These are phyloP conservation scores for Pholiota adiposa DNA, from an alignment of 1,284 basidiomycete species.

Conservation along the genomic window DNA sequence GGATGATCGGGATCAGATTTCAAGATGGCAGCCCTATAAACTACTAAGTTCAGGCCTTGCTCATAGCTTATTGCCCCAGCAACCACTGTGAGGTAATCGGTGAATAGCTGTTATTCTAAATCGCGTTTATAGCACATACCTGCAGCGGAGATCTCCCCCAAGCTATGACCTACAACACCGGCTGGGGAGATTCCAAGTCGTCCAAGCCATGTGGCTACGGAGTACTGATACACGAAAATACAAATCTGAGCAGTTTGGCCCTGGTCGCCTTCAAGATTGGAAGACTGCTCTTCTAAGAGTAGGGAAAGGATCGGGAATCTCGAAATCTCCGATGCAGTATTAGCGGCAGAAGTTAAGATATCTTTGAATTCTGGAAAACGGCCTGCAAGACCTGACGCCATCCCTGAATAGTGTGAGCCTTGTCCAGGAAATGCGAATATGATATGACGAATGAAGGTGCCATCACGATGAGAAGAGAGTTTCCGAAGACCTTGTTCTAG, in stretches of 20 bases:
- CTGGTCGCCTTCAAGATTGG: conserved; percentile 19
- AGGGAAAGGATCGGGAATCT: conserved; percentile 25
- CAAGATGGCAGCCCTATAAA: conserved; percentile 17
- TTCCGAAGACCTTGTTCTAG: conserved; percentile 18
- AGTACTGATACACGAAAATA: conserved; percentile 36
- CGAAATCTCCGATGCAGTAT: conserved; percentile 21
- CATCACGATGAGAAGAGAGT: neutral
- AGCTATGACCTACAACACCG: conserved; percentile 33
- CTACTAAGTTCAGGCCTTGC: conserved; percentile 30
- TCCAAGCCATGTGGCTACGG: conserved; percentile 30
- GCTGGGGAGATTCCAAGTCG: conserved; percentile 26
- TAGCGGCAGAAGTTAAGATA: conserved; percentile 23
- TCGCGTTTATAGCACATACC: conserved; percentile 23
- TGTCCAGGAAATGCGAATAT: conserved; percentile 36
- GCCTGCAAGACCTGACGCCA: conserved; percentile 28
- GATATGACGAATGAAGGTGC: conserved; percentile 8
- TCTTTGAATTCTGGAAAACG: conserved; percentile 26
- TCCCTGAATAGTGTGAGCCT: conserved; percentile 34
- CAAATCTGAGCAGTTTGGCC: conserved; percentile 33
- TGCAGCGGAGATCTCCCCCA: conserved; percentile 37
- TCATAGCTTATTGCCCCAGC: conserved; percentile 29
- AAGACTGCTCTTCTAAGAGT: conserved; percentile 17
- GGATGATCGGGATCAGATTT: conserved; percentile 8
- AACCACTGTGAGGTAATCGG: conserved; percentile 10
- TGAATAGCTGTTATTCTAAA: neutral